Conservation (phyloP, 768 basidiomycete species). For the Botryobasidium botryosum region DNA sequence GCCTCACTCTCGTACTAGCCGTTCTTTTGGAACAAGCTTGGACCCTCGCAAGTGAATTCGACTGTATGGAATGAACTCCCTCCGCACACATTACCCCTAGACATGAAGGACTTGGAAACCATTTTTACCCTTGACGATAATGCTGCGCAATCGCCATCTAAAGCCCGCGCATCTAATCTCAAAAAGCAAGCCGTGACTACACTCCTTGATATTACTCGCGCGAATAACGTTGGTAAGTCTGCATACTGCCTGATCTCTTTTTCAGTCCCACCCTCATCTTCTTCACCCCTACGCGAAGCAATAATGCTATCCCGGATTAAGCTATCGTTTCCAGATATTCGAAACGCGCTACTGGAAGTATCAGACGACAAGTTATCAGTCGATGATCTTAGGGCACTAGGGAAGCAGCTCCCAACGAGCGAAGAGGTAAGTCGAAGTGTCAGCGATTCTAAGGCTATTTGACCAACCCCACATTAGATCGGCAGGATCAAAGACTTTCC, state of each 20-base stretch:
- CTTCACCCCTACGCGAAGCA: constrained; percentile 25
- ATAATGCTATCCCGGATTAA: constrained; percentile 76
- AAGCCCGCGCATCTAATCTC: constrained; percentile 21
- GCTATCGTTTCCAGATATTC: constrained; percentile 43
- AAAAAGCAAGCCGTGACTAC: constrained; percentile 51
- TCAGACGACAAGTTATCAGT: constrained; percentile 49
- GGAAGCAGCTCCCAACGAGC: constrained; percentile 55
- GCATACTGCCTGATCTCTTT: background rate
- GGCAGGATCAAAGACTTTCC: constrained; percentile 50
- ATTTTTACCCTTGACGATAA: constrained; percentile 47
- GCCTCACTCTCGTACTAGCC: constrained; percentile 26
- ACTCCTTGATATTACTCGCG: constrained; percentile 60
- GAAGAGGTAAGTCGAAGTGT: constrained; percentile 44
- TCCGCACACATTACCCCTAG: constrained; percentile 25
- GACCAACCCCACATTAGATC: constrained; percentile 26
- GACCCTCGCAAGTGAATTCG: constrained; percentile 23
- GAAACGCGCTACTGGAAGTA: constrained; percentile 50
- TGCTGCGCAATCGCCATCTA: constrained; percentile 27
- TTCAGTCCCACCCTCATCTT: background rate
- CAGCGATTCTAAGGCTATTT: background rate
- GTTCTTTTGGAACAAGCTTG: constrained; percentile 82
- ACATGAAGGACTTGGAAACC: constrained; percentile 53
- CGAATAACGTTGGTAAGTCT: constrained; percentile 62
- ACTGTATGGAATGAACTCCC: constrained; percentile 59
- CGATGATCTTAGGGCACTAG: constrained; percentile 64